These are phyloP conservation scores for Penicillium cataractarum DNA, from an alignment of 495 filamentous ascomycete genomes.

Conservation along the genomic window DNA sequence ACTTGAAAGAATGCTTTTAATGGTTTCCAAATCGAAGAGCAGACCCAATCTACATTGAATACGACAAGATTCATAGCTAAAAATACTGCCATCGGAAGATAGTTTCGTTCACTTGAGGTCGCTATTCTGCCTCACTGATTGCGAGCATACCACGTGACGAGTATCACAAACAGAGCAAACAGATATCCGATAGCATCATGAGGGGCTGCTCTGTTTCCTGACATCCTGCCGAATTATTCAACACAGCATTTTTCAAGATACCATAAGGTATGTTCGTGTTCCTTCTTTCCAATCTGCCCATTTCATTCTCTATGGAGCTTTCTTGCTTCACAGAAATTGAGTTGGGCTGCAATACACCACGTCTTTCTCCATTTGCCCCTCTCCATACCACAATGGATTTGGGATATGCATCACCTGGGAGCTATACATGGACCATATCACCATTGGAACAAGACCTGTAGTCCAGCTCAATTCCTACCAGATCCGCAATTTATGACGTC, in stretches of 20 bases:
- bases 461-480: background rate
- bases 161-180: slow-evolving; percentile 31
- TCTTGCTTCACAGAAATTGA: no score
- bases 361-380: background rate
- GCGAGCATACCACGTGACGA: slow-evolving; percentile 16
- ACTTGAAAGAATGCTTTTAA: background rate
- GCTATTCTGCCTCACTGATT: background rate
- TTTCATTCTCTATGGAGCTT: background rate
- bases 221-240: background rate
- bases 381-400: background rate
- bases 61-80: background rate
- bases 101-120: background rate
- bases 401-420: background rate
- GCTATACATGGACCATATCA: background rate
- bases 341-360: background rate
- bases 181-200: slow-evolving; percentile 24
- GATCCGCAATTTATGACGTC: slow-evolving; percentile 4
- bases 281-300: background rate
- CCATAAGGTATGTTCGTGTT: slow-evolving; percentile 9
- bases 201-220: slow-evolving; percentile 15
- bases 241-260: background rate
- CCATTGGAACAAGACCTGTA: background rate
- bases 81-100: background rate
- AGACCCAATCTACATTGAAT: background rate
- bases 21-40: background rate